Conservation (phyloP, 2,329 filamentous ascomycete genomes). For the Alternaria metachromatica region DNA sequence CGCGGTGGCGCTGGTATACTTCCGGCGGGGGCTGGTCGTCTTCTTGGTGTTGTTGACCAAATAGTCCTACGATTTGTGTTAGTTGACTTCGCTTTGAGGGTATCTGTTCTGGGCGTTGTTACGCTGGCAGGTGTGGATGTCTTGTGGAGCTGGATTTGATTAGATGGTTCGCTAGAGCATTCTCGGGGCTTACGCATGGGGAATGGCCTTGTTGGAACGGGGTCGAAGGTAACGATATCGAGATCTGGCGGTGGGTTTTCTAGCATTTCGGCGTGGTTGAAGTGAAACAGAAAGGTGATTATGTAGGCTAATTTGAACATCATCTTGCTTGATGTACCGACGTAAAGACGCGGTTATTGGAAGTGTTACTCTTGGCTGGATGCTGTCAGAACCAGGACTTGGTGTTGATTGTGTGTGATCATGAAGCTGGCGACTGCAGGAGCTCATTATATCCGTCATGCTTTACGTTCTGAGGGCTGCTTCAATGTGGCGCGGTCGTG, state of each 20-base stretch:
- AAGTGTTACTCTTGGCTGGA: not conserved
- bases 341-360: not conserved
- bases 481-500: too few species aligned
- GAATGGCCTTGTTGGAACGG: not conserved
- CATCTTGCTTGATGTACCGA: not conserved
- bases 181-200: not conserved
- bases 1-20: not conserved
- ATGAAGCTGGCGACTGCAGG: too few species aligned
- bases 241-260: not conserved
- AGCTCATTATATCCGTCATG: too few species aligned
- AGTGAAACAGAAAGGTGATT: not conserved
- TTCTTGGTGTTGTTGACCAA: not conserved
- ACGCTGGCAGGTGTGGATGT: not conserved
- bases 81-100: not conserved
- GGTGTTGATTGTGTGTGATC: accelerated
- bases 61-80: not conserved
- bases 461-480: too few species aligned
- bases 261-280: not conserved
- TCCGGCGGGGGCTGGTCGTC: not conserved
- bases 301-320: not conserved
- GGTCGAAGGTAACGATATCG: too few species aligned
- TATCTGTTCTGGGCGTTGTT: not conserved
- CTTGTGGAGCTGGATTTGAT: not conserved
- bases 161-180: not conserved
- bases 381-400: not conserved